These are phyloP conservation scores for Chlorella variabilis DNA, from an alignment of 163 green algal genomes.

Conservation along the genomic window DNA sequence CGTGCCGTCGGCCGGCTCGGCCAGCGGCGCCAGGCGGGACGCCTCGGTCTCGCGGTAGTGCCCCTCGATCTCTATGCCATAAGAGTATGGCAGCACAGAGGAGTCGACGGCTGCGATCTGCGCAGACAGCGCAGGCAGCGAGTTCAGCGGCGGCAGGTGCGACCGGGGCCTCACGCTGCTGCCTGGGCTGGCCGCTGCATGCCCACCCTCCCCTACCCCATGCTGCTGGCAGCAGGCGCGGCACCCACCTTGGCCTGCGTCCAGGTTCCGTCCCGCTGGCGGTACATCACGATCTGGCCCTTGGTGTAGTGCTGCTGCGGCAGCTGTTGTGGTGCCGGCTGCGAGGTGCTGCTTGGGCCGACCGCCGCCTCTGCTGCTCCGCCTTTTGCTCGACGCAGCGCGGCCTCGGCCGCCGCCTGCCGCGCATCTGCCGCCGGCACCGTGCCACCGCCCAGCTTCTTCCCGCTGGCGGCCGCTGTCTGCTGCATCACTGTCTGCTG, in stretches of 20 bases:
- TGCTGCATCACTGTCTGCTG: constrained; percentile 40
- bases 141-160: neutral
- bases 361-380: neutral
- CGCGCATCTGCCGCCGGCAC: neutral
- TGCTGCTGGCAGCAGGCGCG: neutral
- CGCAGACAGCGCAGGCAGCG: neutral
- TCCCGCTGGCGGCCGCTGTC: constrained; percentile 39
- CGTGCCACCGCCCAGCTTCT: constrained; percentile 6
- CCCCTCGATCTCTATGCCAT: constrained; percentile 38
- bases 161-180: neutral
- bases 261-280: constrained; percentile 31
- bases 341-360: neutral
- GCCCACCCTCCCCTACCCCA: no score
- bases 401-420: constrained; percentile 3
- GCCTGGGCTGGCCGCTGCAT: neutral
- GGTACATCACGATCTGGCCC: constrained; percentile 44
- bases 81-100: constrained; percentile 36
- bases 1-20: neutral
- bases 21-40: neutral
- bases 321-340: neutral
- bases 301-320: constrained; percentile 25
- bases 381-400: neutral
- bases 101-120: constrained; percentile 36
- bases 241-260: constrained; percentile 27
- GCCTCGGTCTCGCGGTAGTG: constrained; percentile 38